Percentiles rank a stretch among this genome's conserved stretches.
These are phyloP conservation scores for Acanthamoeba royreba DNA, from an alignment of 208 protist genomes.

Conservation along the genomic window DNA sequence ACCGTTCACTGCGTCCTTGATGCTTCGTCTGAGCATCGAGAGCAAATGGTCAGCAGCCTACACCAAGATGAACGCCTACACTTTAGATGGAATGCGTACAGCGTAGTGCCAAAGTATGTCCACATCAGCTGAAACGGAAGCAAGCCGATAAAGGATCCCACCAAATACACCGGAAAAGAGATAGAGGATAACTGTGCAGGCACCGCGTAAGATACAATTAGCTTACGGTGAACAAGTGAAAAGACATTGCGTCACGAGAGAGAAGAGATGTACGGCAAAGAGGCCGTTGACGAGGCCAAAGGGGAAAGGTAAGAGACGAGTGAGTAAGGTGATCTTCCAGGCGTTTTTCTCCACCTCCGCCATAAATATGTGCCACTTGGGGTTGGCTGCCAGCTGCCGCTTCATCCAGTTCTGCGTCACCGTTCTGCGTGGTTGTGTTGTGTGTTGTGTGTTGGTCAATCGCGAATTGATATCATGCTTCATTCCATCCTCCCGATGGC, in stretches of 20 bases:
- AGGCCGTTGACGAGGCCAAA: conserved; percentile 43
- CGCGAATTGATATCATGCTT: not conserved
- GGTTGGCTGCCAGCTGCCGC: conserved; percentile 18
- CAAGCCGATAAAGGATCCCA: conserved; percentile 19
- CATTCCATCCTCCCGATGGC: too few relatives aligned
- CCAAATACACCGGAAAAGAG: conserved; percentile 32
- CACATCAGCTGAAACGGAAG: conserved; percentile 44
- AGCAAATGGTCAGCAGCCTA: too few relatives aligned
- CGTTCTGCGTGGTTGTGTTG: too few relatives aligned
- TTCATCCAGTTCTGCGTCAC: conserved; percentile 31
- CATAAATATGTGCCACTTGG: conserved; percentile 47
- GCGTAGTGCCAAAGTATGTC: conserved; percentile 39
- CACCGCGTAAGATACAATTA: too few relatives aligned
- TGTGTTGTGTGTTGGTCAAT: too few relatives aligned
- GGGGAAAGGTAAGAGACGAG: conserved; percentile 20
- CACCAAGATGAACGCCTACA: not conserved
- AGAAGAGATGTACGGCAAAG: not conserved
- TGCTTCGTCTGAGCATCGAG: not conserved
- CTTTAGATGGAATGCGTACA: not conserved
- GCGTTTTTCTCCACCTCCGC: conserved; percentile 30
- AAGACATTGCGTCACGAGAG: not conserved
- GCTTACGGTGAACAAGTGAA: too few relatives aligned
- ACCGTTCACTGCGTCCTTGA: not conserved
- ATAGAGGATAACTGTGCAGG: conserved; percentile 37
- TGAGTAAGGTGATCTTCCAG: conserved; percentile 45